These are phyloP conservation scores for Pseudogymnoascus sp. DNA, from an alignment of 2,329 filamentous ascomycete species.

Conservation along the genomic window DNA sequence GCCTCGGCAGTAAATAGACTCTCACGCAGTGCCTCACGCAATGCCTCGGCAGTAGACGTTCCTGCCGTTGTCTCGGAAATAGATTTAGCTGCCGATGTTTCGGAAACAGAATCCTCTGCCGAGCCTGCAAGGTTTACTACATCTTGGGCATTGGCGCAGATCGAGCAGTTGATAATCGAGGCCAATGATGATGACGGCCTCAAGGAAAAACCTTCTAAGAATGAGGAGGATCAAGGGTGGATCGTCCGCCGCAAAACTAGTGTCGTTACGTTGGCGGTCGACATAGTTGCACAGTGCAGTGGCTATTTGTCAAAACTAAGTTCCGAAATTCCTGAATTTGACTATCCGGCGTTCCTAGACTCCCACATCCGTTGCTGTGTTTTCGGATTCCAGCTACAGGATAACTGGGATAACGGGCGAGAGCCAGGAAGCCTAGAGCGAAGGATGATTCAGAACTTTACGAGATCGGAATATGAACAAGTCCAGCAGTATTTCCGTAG, in stretches of 20 bases:
- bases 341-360: not conserved
- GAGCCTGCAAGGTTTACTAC: not conserved
- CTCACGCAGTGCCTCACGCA: no score
- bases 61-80: not conserved
- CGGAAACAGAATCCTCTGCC: not conserved
- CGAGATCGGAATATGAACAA: not conserved
- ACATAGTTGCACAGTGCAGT: constrained; percentile 2
- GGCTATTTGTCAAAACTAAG: not conserved
- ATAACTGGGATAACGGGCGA: not conserved
- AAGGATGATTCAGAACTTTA: constrained; percentile 7
- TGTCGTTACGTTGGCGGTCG: not conserved
- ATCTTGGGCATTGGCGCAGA: not conserved
- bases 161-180: not conserved
- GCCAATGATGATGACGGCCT: not conserved
- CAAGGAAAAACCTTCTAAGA: not conserved
- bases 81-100: not conserved
- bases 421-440: not conserved
- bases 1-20: not conserved
- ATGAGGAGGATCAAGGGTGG: not conserved
- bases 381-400: not conserved
- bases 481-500: constrained; percentile 17
- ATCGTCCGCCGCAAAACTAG: not conserved
- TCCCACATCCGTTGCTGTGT: constrained; percentile 1
- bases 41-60: not conserved
- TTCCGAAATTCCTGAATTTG: not conserved